Conservation (phyloP, 2,329 filamentous ascomycete species). For the Fusarium oligoseptatum region DNA sequence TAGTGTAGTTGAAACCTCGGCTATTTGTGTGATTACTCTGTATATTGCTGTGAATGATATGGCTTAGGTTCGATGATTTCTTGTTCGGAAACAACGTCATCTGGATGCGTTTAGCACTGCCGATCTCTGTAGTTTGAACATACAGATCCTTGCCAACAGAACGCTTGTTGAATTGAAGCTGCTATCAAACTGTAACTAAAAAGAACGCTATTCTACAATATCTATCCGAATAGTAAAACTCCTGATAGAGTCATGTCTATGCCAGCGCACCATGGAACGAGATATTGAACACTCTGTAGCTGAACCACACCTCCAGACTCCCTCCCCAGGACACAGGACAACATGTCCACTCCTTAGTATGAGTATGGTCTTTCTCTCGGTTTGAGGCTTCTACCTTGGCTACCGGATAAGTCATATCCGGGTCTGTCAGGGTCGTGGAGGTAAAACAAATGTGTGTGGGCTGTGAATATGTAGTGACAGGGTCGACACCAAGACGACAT, state of each 20-base stretch:
- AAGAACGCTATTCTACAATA: neutral
- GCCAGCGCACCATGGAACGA: neutral
- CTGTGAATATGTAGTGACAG: neutral
- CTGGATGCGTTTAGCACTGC: too few species aligned
- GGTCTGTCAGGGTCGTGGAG: neutral
- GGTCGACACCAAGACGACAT: constrained; percentile 8
- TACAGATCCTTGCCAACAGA: neutral
- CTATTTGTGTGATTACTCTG: too few species aligned
- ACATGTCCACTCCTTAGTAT: neutral
- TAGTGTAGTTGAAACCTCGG: too few species aligned
- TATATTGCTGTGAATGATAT: too few species aligned
- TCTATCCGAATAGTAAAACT: neutral
- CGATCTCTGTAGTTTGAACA: neutral
- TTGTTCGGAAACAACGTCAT: too few species aligned
- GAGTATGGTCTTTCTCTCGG: neutral
- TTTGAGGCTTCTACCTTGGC: neutral
- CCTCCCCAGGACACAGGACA: neutral
- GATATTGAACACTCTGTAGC: neutral
- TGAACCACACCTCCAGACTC: neutral
- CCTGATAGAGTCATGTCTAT: neutral
- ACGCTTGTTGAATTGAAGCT: neutral
- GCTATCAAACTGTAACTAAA: neutral
- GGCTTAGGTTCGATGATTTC: too few species aligned
- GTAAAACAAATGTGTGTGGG: neutral
- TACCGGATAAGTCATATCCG: neutral